Percentiles rank a stretch among this genome's conserved stretches.
phyloP scores from a whole-genome alignment of 345 rosid species.

The Rhodamnia rubescens region DNA sequence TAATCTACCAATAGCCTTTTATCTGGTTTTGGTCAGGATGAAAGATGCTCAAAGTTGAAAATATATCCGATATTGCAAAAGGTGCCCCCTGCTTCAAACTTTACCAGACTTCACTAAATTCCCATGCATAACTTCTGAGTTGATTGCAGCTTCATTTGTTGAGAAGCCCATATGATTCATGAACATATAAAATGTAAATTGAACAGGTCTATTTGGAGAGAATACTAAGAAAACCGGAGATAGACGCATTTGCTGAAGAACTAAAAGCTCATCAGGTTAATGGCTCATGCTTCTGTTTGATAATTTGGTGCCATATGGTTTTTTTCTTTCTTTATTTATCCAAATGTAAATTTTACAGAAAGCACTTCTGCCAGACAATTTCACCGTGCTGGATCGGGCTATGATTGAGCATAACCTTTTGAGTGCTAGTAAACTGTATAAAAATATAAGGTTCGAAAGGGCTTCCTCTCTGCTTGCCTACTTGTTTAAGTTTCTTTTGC shows the following conservation, averaged over 20 bases:
- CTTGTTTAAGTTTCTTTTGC: neutral
- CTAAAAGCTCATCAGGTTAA: slow-evolving; percentile 88
- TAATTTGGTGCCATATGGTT: neutral
- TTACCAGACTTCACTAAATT: neutral
- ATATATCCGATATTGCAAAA: slow-evolving; percentile 91
- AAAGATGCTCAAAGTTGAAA: slow-evolving; percentile 89
- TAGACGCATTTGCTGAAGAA: slow-evolving; percentile 87
- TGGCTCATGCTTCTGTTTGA: neutral
- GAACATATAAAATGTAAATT: neutral
- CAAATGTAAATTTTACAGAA: slow-evolving; percentile 37
- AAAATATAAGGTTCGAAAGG: slow-evolving; percentile 65
- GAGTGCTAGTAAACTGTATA: slow-evolving; percentile 96
- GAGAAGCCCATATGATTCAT: neutral
- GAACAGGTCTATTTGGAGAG: slow-evolving; percentile 89
- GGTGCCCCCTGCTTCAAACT: slow-evolving; percentile 25
- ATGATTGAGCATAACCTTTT: slow-evolving; percentile 97
- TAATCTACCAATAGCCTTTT: neutral
- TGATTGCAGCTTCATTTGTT: neutral
- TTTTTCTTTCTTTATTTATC: neutral
- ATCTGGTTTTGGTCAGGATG: slow-evolving; percentile 54
- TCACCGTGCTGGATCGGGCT: slow-evolving; percentile 91
- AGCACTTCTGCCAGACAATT: slow-evolving; percentile 88
- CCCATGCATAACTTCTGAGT: neutral
- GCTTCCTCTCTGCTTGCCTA: neutral
- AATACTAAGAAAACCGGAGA: slow-evolving; percentile 89